These are phyloP conservation scores for Backusella parvicylindrica DNA, from an alignment of 192 early-diverging fungal genomes.

Conservation along the genomic window DNA sequence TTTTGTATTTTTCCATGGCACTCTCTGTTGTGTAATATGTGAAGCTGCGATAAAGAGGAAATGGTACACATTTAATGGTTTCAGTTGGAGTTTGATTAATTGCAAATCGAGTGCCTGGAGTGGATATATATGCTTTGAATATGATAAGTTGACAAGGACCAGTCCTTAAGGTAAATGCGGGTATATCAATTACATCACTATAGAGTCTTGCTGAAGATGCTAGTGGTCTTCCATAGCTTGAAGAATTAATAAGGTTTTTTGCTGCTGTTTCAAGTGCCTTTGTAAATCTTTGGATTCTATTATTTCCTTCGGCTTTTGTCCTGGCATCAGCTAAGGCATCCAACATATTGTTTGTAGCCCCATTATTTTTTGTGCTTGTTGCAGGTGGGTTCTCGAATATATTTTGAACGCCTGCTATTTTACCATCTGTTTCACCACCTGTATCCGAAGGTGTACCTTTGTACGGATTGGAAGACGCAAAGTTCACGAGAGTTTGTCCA, in stretches of 20 bases:
- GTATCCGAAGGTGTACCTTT: neutral
- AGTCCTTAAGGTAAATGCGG: conserved; percentile 23
- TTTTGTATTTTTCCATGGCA: conserved; percentile 10
- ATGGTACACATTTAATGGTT: conserved; percentile 25
- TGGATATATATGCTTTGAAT: conserved; percentile 21
- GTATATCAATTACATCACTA: conserved; percentile 21
- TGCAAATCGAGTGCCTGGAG: conserved; percentile 20
- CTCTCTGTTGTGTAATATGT: conserved; percentile 14
- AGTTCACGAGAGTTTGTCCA: neutral
- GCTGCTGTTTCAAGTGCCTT: conserved; percentile 12
- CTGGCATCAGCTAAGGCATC: neutral
- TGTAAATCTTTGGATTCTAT: conserved; percentile 2
- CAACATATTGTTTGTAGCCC: neutral
- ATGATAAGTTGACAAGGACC: conserved; percentile 29
- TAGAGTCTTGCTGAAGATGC: conserved; percentile 19
- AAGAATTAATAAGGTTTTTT: neutral
- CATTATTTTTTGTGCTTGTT: neutral
- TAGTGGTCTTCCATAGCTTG: conserved; percentile 15
- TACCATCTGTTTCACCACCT: neutral
- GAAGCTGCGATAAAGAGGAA: conserved; percentile 10
- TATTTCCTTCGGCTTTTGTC: neutral
- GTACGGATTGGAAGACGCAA: neutral
- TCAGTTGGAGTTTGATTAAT: conserved; percentile 23
- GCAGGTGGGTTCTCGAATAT: neutral
- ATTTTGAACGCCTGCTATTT: neutral